Conservation (phyloP, 2,329 filamentous ascomycete genomes). For the Lecanoromycetidae sp. region DNA sequence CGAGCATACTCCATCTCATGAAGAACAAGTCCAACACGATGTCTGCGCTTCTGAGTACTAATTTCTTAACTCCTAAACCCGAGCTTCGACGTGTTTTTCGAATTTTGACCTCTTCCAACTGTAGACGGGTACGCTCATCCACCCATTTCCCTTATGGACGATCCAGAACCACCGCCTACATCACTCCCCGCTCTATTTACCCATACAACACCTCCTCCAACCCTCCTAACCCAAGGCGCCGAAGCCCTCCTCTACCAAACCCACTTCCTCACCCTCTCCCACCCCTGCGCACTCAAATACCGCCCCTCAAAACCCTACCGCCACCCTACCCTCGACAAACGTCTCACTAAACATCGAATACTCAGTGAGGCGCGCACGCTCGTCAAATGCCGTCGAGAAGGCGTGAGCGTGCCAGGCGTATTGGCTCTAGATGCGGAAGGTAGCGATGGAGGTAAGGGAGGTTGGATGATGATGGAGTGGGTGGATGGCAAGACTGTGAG, state of each 20-base stretch:
- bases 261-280: slow-evolving; percentile 56
- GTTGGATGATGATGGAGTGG: slow-evolving; percentile 80
- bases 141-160: not conserved
- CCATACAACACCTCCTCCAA: slow-evolving; percentile 48
- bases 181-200: slow-evolving; percentile 54
- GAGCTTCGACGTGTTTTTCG: too few relatives aligned
- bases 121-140: too few relatives aligned
- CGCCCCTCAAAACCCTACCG: slow-evolving; percentile 84
- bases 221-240: slow-evolving; percentile 80
- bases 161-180: slow-evolving; percentile 17
- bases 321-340: slow-evolving; percentile 75
- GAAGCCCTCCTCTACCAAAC: slow-evolving; percentile 90
- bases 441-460: slow-evolving; percentile 35
- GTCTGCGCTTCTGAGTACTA: not conserved
- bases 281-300: slow-evolving; percentile 75
- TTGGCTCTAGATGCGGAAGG: slow-evolving; percentile 54
- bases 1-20: too few relatives aligned
- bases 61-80: not conserved
- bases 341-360: slow-evolving; percentile 75
- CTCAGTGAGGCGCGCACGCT: slow-evolving; percentile 81
- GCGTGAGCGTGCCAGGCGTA: slow-evolving; percentile 69
- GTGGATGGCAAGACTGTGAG: slow-evolving; percentile 61
- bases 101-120: not conserved
- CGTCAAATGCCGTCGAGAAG: slow-evolving; percentile 63
- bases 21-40: too few relatives aligned